A percentile compares a stretch with the other conserved stretches of the same genome.
Conservation (phyloP, 2,329 filamentous ascomycete species). For the Xylariaceae sp. region DNA sequence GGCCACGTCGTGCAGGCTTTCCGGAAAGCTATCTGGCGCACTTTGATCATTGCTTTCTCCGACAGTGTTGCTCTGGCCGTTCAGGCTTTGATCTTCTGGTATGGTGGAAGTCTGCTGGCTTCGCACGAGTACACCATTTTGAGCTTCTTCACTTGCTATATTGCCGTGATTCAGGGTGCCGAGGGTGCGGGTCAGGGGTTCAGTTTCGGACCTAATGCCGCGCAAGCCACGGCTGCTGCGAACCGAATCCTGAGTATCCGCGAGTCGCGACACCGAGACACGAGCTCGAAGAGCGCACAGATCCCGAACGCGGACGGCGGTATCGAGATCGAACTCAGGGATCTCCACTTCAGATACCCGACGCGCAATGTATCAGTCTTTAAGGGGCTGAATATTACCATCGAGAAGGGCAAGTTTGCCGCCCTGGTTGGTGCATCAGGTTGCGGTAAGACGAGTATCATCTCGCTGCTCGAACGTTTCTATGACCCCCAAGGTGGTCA, state of each 20-base stretch:
- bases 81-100: conserved; percentile 62
- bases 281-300: conserved; percentile 28
- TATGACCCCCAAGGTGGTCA: conserved; percentile 62
- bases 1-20: conserved; percentile 56
- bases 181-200: conserved; percentile 64
- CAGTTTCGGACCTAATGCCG: conserved; percentile 60
- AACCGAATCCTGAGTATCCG: conserved; percentile 54
- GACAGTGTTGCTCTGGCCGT: conserved; percentile 61
- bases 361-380: conserved; percentile 54
- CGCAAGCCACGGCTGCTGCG: conserved; percentile 53
- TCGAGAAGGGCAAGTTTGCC: conserved; percentile 64
- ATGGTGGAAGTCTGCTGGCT: conserved; percentile 56
- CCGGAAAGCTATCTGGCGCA: conserved; percentile 56
- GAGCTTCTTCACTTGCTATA: conserved; percentile 55
- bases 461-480: conserved; percentile 62
- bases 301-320: conserved; percentile 45
- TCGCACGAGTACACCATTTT: conserved; percentile 43
- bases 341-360: conserved; percentile 57
- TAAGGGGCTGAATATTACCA: conserved; percentile 55
- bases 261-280: conserved; percentile 38
- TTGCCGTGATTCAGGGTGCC: conserved; percentile 62
- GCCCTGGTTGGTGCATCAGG: conserved; percentile 66
- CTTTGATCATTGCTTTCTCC: conserved; percentile 62
- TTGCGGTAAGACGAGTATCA: conserved; percentile 68
- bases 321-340: conserved; percentile 50